Evolutionary conservation across 305 asterid genomes (phyloP).

Genomic region (Fraxinus angustifolia): DNA sequence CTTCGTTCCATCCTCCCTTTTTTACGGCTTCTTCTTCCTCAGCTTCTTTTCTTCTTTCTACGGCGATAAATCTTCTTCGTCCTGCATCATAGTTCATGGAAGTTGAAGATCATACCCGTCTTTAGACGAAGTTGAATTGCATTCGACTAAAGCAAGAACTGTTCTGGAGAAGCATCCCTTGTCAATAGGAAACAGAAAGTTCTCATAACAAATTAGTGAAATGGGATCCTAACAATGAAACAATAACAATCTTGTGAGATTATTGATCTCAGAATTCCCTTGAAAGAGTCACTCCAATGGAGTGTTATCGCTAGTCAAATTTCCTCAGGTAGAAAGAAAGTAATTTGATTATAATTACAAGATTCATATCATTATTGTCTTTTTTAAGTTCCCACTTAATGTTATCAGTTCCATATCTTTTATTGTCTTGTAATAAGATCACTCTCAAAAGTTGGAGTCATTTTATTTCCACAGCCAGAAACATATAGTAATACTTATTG

Average conservation of each 20-base stretch:
- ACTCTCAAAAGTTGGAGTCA: neutral
- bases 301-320: neutral
- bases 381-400: neutral
- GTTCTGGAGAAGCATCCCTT: conserved; percentile 31
- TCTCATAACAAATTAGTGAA: conserved; percentile 5
- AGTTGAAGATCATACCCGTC: conserved; percentile 78
- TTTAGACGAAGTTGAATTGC: conserved; percentile 26
- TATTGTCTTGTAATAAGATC: neutral
- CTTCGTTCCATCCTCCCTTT: no score
- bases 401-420: neutral
- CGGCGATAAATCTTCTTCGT: no score
- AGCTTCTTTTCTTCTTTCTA: no score
- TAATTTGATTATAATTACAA: neutral
- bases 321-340: neutral
- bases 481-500: neutral
- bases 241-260: conserved; percentile 24
- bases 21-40: no score
- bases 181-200: conserved; percentile 23
- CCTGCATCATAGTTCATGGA: conserved; percentile 5
- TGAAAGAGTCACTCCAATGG: neutral
- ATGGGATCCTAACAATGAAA: conserved; percentile 26
- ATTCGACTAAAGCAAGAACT: conserved; percentile 16
- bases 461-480: neutral
- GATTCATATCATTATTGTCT: neutral
- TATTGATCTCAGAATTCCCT: neutral